A percentile compares a stretch with the other conserved stretches of the same genome.
Evolutionary conservation across 2,329 filamentous ascomycete species (phyloP).

Genomic region (Aspergillus neoniger): DNA sequence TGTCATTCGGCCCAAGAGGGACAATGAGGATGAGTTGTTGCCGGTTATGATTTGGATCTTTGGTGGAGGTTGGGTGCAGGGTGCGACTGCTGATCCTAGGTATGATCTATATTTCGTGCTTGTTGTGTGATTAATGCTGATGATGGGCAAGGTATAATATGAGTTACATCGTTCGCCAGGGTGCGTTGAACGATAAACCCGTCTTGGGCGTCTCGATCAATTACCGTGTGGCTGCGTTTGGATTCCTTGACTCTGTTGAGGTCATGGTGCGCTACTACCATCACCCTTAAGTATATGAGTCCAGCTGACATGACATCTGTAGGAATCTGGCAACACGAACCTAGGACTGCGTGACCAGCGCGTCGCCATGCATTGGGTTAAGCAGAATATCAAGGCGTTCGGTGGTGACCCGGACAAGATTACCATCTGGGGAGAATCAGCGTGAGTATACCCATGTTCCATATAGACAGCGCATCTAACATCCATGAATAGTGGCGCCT

Average conservation of each 20-base stretch:
- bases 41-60: constrained; percentile 37
- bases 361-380: constrained; percentile 40
- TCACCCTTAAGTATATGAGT: not conserved
- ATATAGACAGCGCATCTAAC: not conserved
- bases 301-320: too few species aligned
- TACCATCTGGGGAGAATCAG: constrained; percentile 42
- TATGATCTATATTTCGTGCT: constrained; percentile 8
- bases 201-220: constrained; percentile 36
- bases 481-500: constrained; percentile 27
- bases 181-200: constrained; percentile 29
- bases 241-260: constrained; percentile 35
- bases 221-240: constrained; percentile 34
- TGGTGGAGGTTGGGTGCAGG: constrained; percentile 34
- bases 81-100: constrained; percentile 35
- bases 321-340: constrained; percentile 34
- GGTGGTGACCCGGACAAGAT: constrained; percentile 35
- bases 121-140: constrained; percentile 1
- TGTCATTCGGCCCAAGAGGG: constrained; percentile 24
- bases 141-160: constrained; percentile 30
- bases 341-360: constrained; percentile 37
- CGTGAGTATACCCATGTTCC: constrained; percentile 21
- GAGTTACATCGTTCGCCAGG: constrained; percentile 34
- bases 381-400: constrained; percentile 37
- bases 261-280: constrained; percentile 23
- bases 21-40: constrained; percentile 14